Base-by-base conservation (phyloP, 805 yeast species). In the Candida ipomoeae region DNA sequence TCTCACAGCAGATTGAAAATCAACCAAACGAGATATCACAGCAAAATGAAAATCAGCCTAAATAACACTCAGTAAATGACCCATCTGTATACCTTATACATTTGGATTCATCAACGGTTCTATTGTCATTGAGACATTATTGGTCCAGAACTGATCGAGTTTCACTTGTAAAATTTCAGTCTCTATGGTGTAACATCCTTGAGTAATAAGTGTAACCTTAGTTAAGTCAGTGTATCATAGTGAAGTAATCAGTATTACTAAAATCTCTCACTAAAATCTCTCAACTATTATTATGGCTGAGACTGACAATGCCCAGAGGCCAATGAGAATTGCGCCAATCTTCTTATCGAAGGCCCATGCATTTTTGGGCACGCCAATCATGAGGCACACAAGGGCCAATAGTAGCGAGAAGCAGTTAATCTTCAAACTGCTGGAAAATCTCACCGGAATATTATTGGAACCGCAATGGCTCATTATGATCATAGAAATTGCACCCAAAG, bases 401-500 rank as follows among this genome's bases (percentile, higher is more conserved):
- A 57, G 17, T 48, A 57, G 51, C 3, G 58, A 52, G 20, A 48
- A 40, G 21, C 55, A 48, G 29, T 55, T 52, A 36, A 52, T 48
- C 41, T 48, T 54, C 48, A 57, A 43, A 6, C 54, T 53, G 14
- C 41, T 40, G 13, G 59, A 52, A 15, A 57, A 55, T 17, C 47
- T 48, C 31, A 57, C 42, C 14, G 46, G 33, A n/a, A 57, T 54
- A 6, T 23, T 29, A 3, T 18, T 29, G 4, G 40, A 23, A 11
- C 52, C 50, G 2, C 35, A 31, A 2, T 38, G 47, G 15, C 51
- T 48, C 59, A 57, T 54, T 6, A 55, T 40, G 14, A 57, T 42
- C 13, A 49, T 43, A 5, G 57, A 48, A 57, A 87, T 85, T 5
- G 85, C 60, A 0, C 97, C 97, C 52, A 92, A 69, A 0, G 97